phyloP scores from a whole-genome alignment of 768 basidiomycete species.

The Collybia sordida region DNA sequence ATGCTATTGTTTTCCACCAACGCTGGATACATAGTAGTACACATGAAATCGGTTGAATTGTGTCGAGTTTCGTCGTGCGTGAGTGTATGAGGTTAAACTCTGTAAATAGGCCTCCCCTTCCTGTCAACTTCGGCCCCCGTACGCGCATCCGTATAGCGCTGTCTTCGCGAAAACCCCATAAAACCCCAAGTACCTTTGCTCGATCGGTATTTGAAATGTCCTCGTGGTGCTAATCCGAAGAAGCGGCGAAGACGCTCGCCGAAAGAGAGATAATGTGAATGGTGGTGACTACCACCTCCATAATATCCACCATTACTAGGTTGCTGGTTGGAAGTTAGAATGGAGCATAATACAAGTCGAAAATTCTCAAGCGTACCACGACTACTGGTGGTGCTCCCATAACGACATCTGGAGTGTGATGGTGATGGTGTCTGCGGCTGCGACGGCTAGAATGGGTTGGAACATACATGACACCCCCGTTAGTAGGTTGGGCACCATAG shows the following conservation, averaged over 20 bases:
- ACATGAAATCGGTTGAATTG: no score
- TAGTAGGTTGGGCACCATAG: slow-evolving; percentile 9
- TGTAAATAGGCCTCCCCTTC: slow-evolving; percentile 53
- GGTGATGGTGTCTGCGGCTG: slow-evolving; percentile 22
- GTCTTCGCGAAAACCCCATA: slow-evolving; percentile 50
- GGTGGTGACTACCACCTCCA: slow-evolving; percentile 11
- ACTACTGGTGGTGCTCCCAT: slow-evolving; percentile 24
- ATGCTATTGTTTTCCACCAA: no score
- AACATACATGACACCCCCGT: slow-evolving; percentile 11
- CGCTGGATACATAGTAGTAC: no score
- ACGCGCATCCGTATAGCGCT: slow-evolving; percentile 46
- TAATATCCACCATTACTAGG: slow-evolving; percentile 26
- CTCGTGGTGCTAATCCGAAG: slow-evolving; percentile 46
- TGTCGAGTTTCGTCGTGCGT: no score
- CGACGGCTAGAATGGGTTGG: slow-evolving; percentile 14
- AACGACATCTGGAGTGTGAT: slow-evolving; percentile 20
- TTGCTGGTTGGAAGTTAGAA: slow-evolving; percentile 26
- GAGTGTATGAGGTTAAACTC: slow-evolving; percentile 28
- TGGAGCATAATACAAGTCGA: no score
- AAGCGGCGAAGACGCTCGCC: slow-evolving; percentile 51
- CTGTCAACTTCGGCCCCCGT: slow-evolving; percentile 55
- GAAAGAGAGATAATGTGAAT: slow-evolving; percentile 29
- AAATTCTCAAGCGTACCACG: slow-evolving; percentile 19
- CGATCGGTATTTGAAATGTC: slow-evolving; percentile 41
- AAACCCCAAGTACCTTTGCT: slow-evolving; percentile 53